Evolutionary conservation across 768 basidiomycete species (phyloP).

Genomic region (Calocybe gangraenosa): DNA sequence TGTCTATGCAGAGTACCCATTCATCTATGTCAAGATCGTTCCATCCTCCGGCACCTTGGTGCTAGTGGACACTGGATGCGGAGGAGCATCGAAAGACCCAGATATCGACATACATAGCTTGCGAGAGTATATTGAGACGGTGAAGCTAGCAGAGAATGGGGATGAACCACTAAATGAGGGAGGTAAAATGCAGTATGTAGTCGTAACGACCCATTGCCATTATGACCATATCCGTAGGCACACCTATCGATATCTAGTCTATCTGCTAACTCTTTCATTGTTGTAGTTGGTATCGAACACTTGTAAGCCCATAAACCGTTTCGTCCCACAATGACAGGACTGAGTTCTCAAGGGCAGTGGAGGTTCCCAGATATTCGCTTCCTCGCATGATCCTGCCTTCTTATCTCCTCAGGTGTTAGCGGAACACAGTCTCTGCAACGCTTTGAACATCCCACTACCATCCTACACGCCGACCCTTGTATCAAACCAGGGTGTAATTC

Average conservation of each 20-base stretch:
- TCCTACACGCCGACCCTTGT: slow-evolving; percentile 44
- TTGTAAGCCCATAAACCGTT: slow-evolving; percentile 28
- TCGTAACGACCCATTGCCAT: slow-evolving; percentile 51
- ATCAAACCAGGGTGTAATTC: slow-evolving; percentile 33
- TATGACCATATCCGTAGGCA: slow-evolving; percentile 55
- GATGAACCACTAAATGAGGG: slow-evolving; percentile 39
- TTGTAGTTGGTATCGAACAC: slow-evolving; percentile 43
- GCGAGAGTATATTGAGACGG: slow-evolving; percentile 46
- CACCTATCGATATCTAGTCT: background rate
- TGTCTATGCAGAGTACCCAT: slow-evolving; percentile 46
- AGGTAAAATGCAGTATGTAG: slow-evolving; percentile 38
- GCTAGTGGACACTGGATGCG: slow-evolving; percentile 53
- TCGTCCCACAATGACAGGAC: background rate
- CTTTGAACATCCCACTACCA: slow-evolving; percentile 35
- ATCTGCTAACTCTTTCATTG: background rate
- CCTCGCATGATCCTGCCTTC: slow-evolving; percentile 43
- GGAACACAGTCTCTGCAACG: slow-evolving; percentile 41
- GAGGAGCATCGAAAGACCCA: slow-evolving; percentile 39
- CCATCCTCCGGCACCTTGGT: slow-evolving; percentile 36
- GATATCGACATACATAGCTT: slow-evolving; percentile 37
- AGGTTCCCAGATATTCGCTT: slow-evolving; percentile 45
- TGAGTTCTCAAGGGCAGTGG: slow-evolving; percentile 16
- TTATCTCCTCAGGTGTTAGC: slow-evolving; percentile 36
- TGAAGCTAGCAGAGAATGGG: slow-evolving; percentile 36
- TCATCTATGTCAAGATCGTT: slow-evolving; percentile 49